Evolutionary conservation across 202 grass and related monocot genomes (phyloP).

Genomic region (Musa balbisiana): DNA sequence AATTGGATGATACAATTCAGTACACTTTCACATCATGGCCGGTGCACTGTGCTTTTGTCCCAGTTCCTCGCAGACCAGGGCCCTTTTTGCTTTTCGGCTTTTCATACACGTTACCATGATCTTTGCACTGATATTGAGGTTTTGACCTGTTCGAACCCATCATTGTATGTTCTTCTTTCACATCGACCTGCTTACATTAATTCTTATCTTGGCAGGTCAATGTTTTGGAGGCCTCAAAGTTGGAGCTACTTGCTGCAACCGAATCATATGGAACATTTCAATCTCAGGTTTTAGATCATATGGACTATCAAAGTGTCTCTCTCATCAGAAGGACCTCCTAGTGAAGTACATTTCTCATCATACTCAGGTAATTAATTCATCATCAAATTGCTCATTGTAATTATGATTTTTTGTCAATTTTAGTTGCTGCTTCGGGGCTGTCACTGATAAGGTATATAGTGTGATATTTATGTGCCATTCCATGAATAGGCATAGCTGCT

Average conservation of each 20-base stretch:
- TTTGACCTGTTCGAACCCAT: neutral
- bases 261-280: neutral
- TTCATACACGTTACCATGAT: slow-evolving; percentile 33
- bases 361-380: neutral
- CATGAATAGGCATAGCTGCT: too few species aligned
- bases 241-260: neutral
- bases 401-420: too few species aligned
- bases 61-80: slow-evolving; percentile 25
- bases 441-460: too few species aligned
- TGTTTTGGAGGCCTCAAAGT: too few species aligned
- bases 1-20: slow-evolving; percentile 26
- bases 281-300: neutral
- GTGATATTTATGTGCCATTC: too few species aligned
- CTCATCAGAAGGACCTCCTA: neutral
- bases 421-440: too few species aligned
- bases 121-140: slow-evolving; percentile 24
- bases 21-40: slow-evolving; percentile 39
- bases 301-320: neutral
- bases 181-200: neutral
- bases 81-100: slow-evolving; percentile 28
- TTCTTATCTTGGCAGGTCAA: too few species aligned
- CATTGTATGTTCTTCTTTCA: neutral
- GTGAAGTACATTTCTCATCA: neutral
- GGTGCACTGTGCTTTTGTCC: slow-evolving; percentile 27
- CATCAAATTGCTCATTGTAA: too few species aligned